These are phyloP conservation scores for Zygosaccharomyces rouxii DNA, from an alignment of 805 yeast genomes.

Conservation along the genomic window DNA sequence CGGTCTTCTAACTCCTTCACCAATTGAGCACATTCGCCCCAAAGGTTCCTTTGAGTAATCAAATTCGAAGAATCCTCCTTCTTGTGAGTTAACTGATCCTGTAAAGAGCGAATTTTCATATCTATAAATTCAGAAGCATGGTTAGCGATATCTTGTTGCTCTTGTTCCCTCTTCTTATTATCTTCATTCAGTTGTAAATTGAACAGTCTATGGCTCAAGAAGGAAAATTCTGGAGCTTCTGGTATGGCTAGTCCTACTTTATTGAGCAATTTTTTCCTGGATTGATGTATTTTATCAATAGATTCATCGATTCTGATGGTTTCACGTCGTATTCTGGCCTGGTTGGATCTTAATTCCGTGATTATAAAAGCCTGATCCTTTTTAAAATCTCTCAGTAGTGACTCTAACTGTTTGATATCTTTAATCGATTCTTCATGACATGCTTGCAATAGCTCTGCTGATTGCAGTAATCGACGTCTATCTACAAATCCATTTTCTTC, in stretches of 20 bases:
- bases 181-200: conserved; percentile 10
- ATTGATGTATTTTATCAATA: conserved; percentile 11
- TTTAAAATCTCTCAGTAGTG: conserved; percentile 19
- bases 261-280: conserved; percentile 15
- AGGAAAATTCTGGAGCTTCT: conserved; percentile 2
- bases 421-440: conserved; percentile 9
- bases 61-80: conserved; percentile 22
- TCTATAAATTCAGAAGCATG: conserved; percentile 27
- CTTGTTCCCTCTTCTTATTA: conserved; percentile 8
- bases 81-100: conserved; percentile 22
- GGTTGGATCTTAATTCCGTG: conserved; percentile 20
- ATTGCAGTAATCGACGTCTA: conserved; percentile 1
- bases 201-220: conserved; percentile 13
- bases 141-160: conserved; percentile 17
- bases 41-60: conserved; percentile 15
- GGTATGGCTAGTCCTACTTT: conserved; percentile 19
- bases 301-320: conserved; percentile 13
- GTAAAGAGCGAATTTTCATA: conserved; percentile 20
- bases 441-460: conserved; percentile 9
- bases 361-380: conserved; percentile 26
- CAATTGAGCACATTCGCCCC: conserved; percentile 23
- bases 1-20: conserved; percentile 23
- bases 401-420: conserved; percentile 22
- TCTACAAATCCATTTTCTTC: conserved; percentile 2
- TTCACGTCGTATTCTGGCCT: conserved; percentile 15